These are phyloP conservation scores for Plectranthus barbatus DNA, from an alignment of 257 asterid genomes.

Conservation along the genomic window DNA sequence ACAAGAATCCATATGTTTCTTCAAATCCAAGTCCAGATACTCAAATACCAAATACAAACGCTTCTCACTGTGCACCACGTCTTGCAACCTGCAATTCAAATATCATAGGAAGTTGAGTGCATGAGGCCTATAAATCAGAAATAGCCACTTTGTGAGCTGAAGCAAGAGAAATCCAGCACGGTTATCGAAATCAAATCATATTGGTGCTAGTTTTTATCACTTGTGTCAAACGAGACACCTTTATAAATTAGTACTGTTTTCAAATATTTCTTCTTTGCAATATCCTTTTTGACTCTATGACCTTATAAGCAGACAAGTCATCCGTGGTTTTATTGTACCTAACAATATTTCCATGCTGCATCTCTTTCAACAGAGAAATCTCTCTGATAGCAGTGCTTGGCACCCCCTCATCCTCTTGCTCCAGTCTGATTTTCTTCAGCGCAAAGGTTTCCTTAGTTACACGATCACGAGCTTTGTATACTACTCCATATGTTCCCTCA, in stretches of 20 bases:
- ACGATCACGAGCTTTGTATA: constrained; percentile 90
- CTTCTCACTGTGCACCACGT: constrained; percentile 93
- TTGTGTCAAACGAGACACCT: background rate
- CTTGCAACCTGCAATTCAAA: constrained; percentile 70
- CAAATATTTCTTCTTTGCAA: constrained; percentile 4
- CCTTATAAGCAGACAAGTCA: background rate
- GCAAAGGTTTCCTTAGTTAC: constrained; percentile 86
- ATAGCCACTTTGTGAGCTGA: background rate
- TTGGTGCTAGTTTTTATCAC: background rate
- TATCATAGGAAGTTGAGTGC: background rate
- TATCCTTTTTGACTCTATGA: background rate
- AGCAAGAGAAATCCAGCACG: background rate
- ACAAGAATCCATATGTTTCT: constrained; percentile 95
- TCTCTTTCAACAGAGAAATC: constrained; percentile 94
- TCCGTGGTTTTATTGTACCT: constrained; percentile 31
- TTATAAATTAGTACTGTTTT: background rate
- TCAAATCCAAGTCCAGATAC: constrained; percentile 93
- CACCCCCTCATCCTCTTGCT: constrained; percentile 99
- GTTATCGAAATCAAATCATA: constrained; percentile 7
- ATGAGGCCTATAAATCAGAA: background rate
- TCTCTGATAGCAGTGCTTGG: constrained; percentile 98
- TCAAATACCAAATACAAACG: constrained; percentile 90
- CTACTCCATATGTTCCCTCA: constrained; percentile 97
- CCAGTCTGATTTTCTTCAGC: constrained; percentile 89
- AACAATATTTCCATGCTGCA: constrained; percentile 93